Conservation (phyloP, 2,329 filamentous ascomycete genomes). For the Penicillium brasilianum region DNA sequence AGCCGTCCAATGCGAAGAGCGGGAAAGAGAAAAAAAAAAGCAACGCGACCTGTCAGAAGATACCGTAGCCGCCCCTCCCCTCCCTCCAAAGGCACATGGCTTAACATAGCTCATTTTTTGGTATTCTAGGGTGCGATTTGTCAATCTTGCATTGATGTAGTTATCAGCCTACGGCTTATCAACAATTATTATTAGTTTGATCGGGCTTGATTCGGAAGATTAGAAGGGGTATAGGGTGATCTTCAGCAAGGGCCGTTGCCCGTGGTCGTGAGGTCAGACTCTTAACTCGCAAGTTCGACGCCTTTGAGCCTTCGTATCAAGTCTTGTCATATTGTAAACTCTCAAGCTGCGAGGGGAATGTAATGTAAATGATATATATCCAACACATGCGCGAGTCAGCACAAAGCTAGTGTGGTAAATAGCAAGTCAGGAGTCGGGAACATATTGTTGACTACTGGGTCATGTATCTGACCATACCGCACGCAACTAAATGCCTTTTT, state of each 20-base stretch:
- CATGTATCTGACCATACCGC: neutral
- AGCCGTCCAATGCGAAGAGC: constrained; percentile 15
- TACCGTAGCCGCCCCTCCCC: constrained; percentile 19
- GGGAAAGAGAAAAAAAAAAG: constrained; percentile 12
- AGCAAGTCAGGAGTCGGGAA: neutral
- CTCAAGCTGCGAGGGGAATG: neutral
- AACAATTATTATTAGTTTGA: neutral
- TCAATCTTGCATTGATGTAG: constrained; percentile 2
- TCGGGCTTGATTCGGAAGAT: neutral
- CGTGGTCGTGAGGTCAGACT: neutral
- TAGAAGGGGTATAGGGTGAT: neutral
- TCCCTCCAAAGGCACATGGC: constrained; percentile 14
- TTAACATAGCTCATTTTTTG: constrained; percentile 9
- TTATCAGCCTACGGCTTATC: constrained; percentile 2
- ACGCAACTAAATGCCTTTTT: neutral
- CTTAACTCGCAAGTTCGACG: neutral
- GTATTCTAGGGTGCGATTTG: constrained; percentile 9
- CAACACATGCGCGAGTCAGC: neutral
- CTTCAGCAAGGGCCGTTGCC: neutral
- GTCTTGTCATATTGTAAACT: neutral
- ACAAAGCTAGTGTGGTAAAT: neutral
- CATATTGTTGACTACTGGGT: neutral
- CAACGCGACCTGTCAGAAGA: constrained; percentile 29
- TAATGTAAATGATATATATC: neutral
- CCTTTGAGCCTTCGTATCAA: neutral